These are phyloP conservation scores for Kurtzmaniella quercitrusa DNA, from an alignment of 1,139 yeast species.

Conservation along the genomic window DNA sequence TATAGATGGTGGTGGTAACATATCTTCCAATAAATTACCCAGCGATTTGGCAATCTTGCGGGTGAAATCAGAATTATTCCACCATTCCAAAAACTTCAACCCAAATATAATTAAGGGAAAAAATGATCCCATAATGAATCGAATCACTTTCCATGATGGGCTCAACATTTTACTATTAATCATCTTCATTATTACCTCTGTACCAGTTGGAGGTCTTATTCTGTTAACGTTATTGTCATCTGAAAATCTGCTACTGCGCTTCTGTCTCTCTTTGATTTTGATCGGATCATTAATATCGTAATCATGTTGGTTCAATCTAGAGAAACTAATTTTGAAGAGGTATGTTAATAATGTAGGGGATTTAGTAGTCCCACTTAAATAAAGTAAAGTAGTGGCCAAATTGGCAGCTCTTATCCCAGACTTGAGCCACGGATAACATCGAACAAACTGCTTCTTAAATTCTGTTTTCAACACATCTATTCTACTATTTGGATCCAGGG, in stretches of 20 bases:
- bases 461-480: slow-evolving; percentile 25
- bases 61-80: slow-evolving; percentile 79
- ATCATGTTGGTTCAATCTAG: slow-evolving; percentile 66
- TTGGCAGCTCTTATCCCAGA: slow-evolving; percentile 47
- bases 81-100: slow-evolving; percentile 90
- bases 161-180: slow-evolving; percentile 26
- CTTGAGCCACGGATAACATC: slow-evolving; percentile 58
- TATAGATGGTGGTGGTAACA: slow-evolving; percentile 52
- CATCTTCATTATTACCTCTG: slow-evolving; percentile 36
- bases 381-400: slow-evolving; percentile 59
- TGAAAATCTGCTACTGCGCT: background rate
- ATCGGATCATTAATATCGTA: slow-evolving; percentile 46
- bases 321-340: slow-evolving; percentile 60
- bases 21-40: slow-evolving; percentile 44
- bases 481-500: slow-evolving; percentile 26
- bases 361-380: slow-evolving; percentile 62
- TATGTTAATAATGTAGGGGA: slow-evolving; percentile 64
- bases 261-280: slow-evolving; percentile 10
- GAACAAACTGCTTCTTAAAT: slow-evolving; percentile 46
- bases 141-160: slow-evolving; percentile 38
- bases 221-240: slow-evolving; percentile 18
- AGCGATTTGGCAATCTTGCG: slow-evolving; percentile 53
- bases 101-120: slow-evolving; percentile 84
- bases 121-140: slow-evolving; percentile 46
- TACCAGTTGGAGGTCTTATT: slow-evolving; percentile 49